These are phyloP conservation scores for Jatropha curcas DNA, from an alignment of 345 rosid species.

Conservation along the genomic window DNA sequence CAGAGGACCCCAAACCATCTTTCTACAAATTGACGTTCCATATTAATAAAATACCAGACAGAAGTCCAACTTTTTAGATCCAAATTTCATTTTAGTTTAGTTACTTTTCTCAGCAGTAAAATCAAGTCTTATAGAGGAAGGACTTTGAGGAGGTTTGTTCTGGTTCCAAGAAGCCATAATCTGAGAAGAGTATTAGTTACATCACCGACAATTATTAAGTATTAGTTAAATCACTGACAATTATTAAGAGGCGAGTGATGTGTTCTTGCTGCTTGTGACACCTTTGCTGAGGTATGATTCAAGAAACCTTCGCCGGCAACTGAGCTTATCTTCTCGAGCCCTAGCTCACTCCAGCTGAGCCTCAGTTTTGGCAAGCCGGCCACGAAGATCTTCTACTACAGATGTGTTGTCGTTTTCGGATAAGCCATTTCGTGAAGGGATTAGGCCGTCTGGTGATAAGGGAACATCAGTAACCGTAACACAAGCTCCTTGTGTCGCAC, in stretches of 20 bases:
- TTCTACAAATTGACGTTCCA: too few relatives aligned
- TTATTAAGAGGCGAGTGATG: slow-evolving; percentile 31
- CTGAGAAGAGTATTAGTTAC: background rate
- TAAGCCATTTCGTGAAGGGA: slow-evolving; percentile 24
- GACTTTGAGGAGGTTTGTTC: too few relatives aligned
- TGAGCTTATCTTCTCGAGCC: slow-evolving; percentile 80
- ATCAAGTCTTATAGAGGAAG: too few relatives aligned
- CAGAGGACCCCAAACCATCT: too few relatives aligned
- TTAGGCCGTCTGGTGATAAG: slow-evolving; percentile 40
- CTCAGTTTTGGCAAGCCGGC: slow-evolving; percentile 71
- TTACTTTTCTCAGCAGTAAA: too few relatives aligned
- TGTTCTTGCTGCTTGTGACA: slow-evolving; percentile 70
- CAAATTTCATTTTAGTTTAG: too few relatives aligned
- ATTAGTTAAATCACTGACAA: slow-evolving; percentile 17
- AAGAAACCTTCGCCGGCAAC: slow-evolving; percentile 72
- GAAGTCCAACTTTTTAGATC: too few relatives aligned
- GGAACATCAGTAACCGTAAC: slow-evolving; percentile 66
- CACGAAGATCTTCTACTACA: slow-evolving; percentile 54
- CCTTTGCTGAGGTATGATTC: slow-evolving; percentile 58
- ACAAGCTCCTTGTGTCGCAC: too few relatives aligned
- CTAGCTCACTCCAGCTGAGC: slow-evolving; percentile 75
- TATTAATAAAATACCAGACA: too few relatives aligned
- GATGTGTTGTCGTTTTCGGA: slow-evolving; percentile 31
- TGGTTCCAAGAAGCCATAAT: too few relatives aligned
- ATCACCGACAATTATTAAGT: too few relatives aligned